Base-by-base conservation (phyloP, 768 basidiomycete genomes). In the Collybia nuda region DNA sequence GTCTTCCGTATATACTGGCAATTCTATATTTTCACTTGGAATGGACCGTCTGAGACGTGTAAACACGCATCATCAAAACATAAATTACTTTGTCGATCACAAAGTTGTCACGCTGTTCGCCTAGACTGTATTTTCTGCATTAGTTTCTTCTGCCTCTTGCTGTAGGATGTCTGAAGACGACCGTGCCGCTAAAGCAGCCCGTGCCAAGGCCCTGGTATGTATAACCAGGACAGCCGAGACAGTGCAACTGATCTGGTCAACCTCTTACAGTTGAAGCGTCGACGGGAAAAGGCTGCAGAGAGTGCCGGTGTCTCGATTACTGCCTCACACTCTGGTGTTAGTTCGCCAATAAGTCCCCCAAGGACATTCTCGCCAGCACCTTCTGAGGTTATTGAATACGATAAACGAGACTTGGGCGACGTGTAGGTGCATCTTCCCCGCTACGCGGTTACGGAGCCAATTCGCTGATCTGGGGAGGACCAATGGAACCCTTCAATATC, bases 161-260 rank as follows among this genome's bases (percentile, higher is more conserved):
- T 24, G 45, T 46, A 52, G 22, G 12, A 81, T 77, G 82, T 76
- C 84, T 21, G 90, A 90, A 59, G 83, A 85, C 52, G 91, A 93
- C 54, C 81, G 90, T 53, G 88, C 88, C 47, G 82, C 81, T 14
- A 91, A 88, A 68, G 81, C 90, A 48, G 91, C 91, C 2, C 81
- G 91, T 54, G 91, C 88, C 48, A 90, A 88, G 67, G 90, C 88
- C 43, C 62, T 93, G 81, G 91, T 92, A 64, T 51, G 78, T 67
- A 44, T 54, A 37, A 28, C 39, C 35, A 50, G 50, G 18, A 44
- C 38, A 37, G 21, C 41, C 40, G 26, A 46, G 40, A 48, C 21
- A 50, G 38, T 37, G 12, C 32, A 40, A 42, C 60, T 48, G 17
- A 47, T 32, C 22, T 41, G 29, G 5, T 35, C 35, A 7, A 42